These are phyloP conservation scores for Collybiopsis confluens DNA, from an alignment of 768 basidiomycete species.

Conservation along the genomic window DNA sequence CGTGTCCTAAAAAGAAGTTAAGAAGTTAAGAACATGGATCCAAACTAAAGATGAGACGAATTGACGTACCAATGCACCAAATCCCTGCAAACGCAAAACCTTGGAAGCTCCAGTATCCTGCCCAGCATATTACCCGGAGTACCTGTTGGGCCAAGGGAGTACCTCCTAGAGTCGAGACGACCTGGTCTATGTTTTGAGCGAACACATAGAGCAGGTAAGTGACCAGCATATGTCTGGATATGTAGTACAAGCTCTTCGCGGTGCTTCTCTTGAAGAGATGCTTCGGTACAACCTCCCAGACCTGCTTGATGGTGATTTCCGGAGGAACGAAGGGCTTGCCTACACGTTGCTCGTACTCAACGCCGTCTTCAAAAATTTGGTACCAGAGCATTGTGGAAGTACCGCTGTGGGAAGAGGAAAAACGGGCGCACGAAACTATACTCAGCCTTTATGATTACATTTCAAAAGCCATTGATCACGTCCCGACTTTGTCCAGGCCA, in stretches of 20 bases:
- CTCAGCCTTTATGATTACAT: background rate
- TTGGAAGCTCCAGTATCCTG: conserved; percentile 49
- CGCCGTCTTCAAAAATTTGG: conserved; percentile 40
- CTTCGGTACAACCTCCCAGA: conserved; percentile 44
- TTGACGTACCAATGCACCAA: conserved; percentile 35
- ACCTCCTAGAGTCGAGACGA: conserved; percentile 3
- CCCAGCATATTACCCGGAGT: conserved; percentile 31
- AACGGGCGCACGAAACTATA: background rate
- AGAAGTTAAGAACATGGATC: no score
- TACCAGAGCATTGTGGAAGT: conserved; percentile 32
- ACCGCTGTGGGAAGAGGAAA: background rate
- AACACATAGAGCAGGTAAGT: conserved; percentile 34
- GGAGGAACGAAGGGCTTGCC: conserved; percentile 37
- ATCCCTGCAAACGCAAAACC: conserved; percentile 40
- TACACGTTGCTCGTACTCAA: conserved; percentile 44
- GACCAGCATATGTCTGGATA: conserved; percentile 37
- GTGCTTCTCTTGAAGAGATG: conserved; percentile 45
- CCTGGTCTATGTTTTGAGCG: conserved; percentile 30
- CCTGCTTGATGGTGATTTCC: conserved; percentile 32
- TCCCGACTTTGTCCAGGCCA: background rate
- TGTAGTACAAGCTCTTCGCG: conserved; percentile 36
- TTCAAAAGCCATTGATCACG: background rate
- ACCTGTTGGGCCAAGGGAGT: conserved; percentile 10
- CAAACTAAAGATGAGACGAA: background rate
- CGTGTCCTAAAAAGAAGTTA: conserved; percentile 31